phyloP scores from a whole-genome alignment of 176 grass and related monocot genomes.

The Oryza rufipogon region DNA sequence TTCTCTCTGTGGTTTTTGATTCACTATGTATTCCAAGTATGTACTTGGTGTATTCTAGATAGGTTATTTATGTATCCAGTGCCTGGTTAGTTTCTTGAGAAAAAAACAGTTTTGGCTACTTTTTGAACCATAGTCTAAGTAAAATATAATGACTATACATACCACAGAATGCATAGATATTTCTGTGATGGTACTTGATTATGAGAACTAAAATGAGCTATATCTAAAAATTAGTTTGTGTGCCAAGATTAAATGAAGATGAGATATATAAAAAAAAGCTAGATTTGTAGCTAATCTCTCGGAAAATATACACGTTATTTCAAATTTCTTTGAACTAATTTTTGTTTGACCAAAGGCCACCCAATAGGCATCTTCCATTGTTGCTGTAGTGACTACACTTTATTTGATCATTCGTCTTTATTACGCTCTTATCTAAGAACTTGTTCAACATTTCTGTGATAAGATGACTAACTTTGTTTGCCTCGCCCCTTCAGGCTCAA shows the following conservation, averaged over 20 bases:
- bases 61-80: not conserved
- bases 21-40: not conserved
- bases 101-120: not conserved
- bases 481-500: conserved; percentile 68
- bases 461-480: not conserved
- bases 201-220: too few species aligned
- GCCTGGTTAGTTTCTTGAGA: not conserved
- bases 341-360: not conserved
- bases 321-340: not conserved
- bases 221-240: too few species aligned
- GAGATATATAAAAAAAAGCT: too few species aligned
- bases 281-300: too few species aligned
- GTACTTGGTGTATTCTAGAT: too few species aligned
- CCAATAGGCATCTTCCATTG: not conserved
- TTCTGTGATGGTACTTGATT: too few species aligned
- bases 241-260: too few species aligned
- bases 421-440: not conserved
- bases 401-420: not conserved
- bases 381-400: not conserved
- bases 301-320: too few species aligned
- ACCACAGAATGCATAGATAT: too few species aligned
- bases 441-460: not conserved
- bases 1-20: not conserved
- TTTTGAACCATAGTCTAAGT: too few species aligned
- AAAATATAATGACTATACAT: too few species aligned